A percentile compares a stretch with the other conserved stretches of the same genome.
phyloP scores from a whole-genome alignment of 176 grass and related monocot species.

The Cymbopogon citratus region DNA sequence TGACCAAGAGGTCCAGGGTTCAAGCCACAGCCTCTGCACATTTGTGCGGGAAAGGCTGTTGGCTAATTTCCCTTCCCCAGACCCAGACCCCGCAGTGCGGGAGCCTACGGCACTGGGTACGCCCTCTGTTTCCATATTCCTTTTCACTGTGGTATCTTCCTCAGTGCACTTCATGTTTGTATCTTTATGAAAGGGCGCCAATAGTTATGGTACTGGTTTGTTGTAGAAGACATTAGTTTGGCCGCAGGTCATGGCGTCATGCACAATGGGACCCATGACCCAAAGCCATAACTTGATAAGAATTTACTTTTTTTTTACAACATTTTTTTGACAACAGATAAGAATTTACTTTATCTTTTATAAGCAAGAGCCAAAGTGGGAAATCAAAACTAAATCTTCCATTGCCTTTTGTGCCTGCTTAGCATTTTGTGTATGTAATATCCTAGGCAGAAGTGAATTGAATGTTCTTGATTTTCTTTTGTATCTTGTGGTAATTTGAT shows the following conservation, averaged over 20 bases:
- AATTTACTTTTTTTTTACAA: not conserved
- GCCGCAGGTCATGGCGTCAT: not conserved
- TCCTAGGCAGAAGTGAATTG: not conserved
- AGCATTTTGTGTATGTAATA: conserved; percentile 16
- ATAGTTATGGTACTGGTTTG: not conserved
- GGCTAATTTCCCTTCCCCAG: too few relatives aligned
- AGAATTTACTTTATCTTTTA: too few relatives aligned
- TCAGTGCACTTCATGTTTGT: not conserved
- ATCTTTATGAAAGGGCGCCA: not conserved
- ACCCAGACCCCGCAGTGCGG: too few relatives aligned
- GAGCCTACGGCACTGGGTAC: too few relatives aligned
- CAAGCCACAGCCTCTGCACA: too few relatives aligned
- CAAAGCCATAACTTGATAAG: not conserved
- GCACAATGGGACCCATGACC: not conserved
- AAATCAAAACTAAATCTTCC: not conserved
- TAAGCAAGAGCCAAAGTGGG: not conserved
- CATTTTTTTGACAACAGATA: too few relatives aligned
- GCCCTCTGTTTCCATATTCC: not conserved
- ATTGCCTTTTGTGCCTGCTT: not conserved
- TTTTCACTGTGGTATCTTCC: not conserved
- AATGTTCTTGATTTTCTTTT: not conserved
- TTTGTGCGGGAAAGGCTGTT: too few relatives aligned
- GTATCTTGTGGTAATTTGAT: not conserved
- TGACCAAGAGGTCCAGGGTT: too few relatives aligned
- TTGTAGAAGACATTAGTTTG: not conserved